phyloP scores from a whole-genome alignment of 495 filamentous ascomycete species.

The Aspergillus indologenus region DNA sequence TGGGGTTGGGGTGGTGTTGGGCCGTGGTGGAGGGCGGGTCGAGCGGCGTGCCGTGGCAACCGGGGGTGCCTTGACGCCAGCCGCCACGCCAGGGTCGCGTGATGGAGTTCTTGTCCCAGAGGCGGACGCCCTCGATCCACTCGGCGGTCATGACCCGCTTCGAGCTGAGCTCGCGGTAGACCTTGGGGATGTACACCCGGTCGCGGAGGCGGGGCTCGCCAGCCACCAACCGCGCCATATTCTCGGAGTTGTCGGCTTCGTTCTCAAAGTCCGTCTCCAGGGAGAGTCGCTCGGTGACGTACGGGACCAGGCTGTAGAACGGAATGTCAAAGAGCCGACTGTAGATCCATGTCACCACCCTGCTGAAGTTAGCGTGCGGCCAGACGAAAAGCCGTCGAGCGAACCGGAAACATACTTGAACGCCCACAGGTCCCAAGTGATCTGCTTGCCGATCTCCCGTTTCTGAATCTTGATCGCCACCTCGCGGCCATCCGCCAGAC shows the following conservation, averaged over 20 bases:
- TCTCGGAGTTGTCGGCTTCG: constrained; percentile 83
- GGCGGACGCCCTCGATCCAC: constrained; percentile 90
- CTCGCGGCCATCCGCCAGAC: constrained; percentile 77
- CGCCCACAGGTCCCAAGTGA: constrained; percentile 90
- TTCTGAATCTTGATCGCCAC: constrained; percentile 98
- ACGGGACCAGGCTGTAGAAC: constrained; percentile 82
- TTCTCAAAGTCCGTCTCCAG: constrained; percentile 93
- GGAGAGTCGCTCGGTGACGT: constrained; percentile 78
- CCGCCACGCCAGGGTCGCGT: constrained; percentile 73
- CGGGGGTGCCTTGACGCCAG: constrained; percentile 69
- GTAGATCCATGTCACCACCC: constrained; percentile 72
- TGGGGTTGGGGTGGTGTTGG: constrained; percentile 7
- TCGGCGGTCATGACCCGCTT: constrained; percentile 89
- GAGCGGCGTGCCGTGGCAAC: constrained; percentile 66
- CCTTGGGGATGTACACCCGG: constrained; percentile 82
- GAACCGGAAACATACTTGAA: constrained; percentile 66
- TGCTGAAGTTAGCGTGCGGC: constrained; percentile 26
- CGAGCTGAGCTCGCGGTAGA: constrained; percentile 78
- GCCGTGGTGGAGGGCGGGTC: constrained; percentile 44
- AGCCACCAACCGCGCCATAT: constrained; percentile 73
- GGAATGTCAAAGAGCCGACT: constrained; percentile 83
- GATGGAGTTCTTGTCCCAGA: constrained; percentile 85
- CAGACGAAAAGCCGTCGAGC: not conserved
- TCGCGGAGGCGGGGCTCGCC: constrained; percentile 72
- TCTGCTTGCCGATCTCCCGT: constrained; percentile 82